These are phyloP conservation scores for Circinella minor DNA, from an alignment of 371 early-diverging fungal species.

Conservation along the genomic window DNA sequence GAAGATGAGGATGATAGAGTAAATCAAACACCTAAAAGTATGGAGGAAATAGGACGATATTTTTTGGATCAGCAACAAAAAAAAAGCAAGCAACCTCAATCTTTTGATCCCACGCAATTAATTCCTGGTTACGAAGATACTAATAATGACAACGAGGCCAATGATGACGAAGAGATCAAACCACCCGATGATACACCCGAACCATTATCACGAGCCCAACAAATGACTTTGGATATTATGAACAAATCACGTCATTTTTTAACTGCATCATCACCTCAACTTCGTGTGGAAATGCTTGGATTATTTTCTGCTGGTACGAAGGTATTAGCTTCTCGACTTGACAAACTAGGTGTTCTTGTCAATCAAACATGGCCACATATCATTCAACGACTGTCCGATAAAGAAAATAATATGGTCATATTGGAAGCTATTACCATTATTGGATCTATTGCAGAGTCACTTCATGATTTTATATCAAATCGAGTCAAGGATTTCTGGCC, in stretches of 20 bases:
- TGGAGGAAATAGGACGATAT: conserved; percentile 53
- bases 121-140: conserved; percentile 9
- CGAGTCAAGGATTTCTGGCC: conserved; percentile 61
- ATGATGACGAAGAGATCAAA: conserved; percentile 4
- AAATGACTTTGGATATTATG: conserved; percentile 49
- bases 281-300: conserved; percentile 52
- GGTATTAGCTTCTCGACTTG: conserved; percentile 32
- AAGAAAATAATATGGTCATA: conserved; percentile 50
- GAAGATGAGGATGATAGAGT: not conserved
- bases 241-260: conserved; percentile 54
- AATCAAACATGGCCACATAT: conserved; percentile 61
- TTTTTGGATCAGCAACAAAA: conserved; percentile 44
- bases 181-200: conserved; percentile 15
- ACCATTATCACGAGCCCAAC: conserved; percentile 35
- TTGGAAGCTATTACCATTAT: conserved; percentile 49
- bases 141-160: conserved; percentile 6
- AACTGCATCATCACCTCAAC: conserved; percentile 51
- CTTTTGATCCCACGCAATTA: conserved; percentile 9
- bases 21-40: conserved; percentile 16
- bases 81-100: conserved; percentile 23
- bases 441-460: conserved; percentile 32
- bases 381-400: conserved; percentile 51
- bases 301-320: conserved; percentile 42
- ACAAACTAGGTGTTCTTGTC: conserved; percentile 52
- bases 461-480: conserved; percentile 53